A percentile compares a stretch with the other conserved stretches of the same genome.
phyloP scores from a whole-genome alignment of 441 rosid genomes.

The Codiaeum variegatum region DNA sequence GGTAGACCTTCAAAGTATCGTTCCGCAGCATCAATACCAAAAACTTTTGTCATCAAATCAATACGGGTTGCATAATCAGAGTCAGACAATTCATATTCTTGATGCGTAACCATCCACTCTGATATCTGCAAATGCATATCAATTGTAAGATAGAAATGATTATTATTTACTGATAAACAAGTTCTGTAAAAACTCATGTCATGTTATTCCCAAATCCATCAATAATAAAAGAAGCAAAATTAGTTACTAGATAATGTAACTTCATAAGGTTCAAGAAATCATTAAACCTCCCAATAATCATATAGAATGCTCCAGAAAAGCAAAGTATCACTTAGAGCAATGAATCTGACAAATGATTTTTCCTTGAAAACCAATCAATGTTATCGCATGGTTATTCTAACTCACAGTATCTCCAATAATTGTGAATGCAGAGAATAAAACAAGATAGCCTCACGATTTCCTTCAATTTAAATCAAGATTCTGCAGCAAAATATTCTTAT shows the following conservation, averaged over 20 bases:
- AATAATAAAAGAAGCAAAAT: not conserved
- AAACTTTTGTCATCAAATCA: slow-evolving; percentile 80
- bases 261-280: not conserved
- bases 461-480: not conserved
- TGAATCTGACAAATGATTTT: not conserved
- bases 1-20: slow-evolving; percentile 74
- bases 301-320: not conserved
- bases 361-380: not conserved
- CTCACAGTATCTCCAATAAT: not conserved
- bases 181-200: not conserved
- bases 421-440: not conserved
- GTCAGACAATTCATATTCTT: slow-evolving; percentile 53
- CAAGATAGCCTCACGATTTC: not conserved
- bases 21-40: slow-evolving; percentile 85
- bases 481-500: not conserved
- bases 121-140: slow-evolving; percentile 48
- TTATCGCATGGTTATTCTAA: not conserved
- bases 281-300: not conserved
- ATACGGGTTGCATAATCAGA: slow-evolving; percentile 67
- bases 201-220: not conserved
- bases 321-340: not conserved
- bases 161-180: slow-evolving; percentile 3
- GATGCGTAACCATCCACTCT: slow-evolving; percentile 61
- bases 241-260: not conserved
- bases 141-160: slow-evolving; percentile 14